A percentile compares a stretch with the other conserved stretches of the same genome.
Conservation (phyloP, 1,284 basidiomycete genomes). For the Taiwanofungus camphoratus region DNA sequence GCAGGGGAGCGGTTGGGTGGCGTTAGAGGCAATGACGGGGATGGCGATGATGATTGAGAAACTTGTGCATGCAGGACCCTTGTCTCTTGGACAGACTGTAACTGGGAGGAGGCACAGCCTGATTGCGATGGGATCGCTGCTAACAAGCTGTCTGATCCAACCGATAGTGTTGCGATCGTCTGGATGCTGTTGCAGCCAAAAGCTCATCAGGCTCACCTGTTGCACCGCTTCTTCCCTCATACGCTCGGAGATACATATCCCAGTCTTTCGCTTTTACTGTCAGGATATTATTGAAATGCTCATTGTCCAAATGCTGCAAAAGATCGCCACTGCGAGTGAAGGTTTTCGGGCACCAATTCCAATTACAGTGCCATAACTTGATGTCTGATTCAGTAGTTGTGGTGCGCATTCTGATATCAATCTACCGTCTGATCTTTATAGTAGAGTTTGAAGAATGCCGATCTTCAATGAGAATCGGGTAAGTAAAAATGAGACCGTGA, state of each 20-base stretch:
- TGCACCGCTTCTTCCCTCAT: conserved; percentile 12
- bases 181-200: neutral
- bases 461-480: neutral
- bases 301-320: conserved; percentile 9
- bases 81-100: neutral
- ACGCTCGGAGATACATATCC: conserved; percentile 13
- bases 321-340: conserved; percentile 12
- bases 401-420: no score
- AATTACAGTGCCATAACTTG: conserved; percentile 14
- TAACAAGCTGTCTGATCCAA: conserved; percentile 7
- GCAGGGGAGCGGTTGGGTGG: conserved; percentile 7
- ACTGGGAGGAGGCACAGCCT: neutral
- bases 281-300: conserved; percentile 14
- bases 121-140: neutral
- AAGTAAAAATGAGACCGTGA: neutral
- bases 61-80: no score
- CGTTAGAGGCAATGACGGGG: conserved; percentile 1
- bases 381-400: neutral
- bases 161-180: neutral
- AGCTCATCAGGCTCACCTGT: conserved; percentile 12
- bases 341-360: conserved; percentile 16
- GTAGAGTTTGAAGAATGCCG: neutral
- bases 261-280: conserved; percentile 11
- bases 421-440: no score
- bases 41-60: neutral